These are phyloP conservation scores for Aschersonia sp. DNA, from an alignment of 2,329 filamentous ascomycete species.

Conservation along the genomic window DNA sequence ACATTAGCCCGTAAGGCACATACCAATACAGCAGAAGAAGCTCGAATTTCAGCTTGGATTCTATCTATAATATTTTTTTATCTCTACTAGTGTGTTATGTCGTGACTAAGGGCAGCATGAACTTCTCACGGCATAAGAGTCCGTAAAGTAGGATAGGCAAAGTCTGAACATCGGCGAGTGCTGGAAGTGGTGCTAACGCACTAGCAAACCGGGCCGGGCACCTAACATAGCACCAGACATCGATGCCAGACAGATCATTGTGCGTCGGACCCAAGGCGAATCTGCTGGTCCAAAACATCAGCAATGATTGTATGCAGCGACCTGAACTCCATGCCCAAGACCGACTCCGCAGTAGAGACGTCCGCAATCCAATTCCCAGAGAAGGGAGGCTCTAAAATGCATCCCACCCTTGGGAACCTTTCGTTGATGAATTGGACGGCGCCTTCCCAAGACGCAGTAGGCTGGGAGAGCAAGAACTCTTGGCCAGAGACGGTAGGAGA, in stretches of 20 bases:
- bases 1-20: too few species aligned
- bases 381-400: neutral
- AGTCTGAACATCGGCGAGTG: too few species aligned
- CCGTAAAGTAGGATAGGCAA: too few species aligned
- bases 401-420: neutral
- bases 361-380: neutral
- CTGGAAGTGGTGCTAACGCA: too few species aligned
- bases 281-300: neutral
- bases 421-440: neutral
- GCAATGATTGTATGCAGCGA: neutral
- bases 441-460: neutral
- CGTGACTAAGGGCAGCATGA: too few species aligned
- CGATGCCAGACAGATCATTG: neutral
- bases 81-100: too few species aligned
- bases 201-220: too few species aligned
- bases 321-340: neutral
- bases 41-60: too few species aligned
- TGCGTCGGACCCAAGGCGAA: neutral
- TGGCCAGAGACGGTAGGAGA: neutral
- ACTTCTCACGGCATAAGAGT: too few species aligned
- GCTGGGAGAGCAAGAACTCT: neutral
- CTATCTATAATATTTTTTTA: too few species aligned
- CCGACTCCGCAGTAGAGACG: neutral
- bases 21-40: too few species aligned
- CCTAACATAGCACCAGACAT: too few species aligned